Conservation (phyloP, 176 grass and related monocot genomes). For the Zea luxurians region DNA sequence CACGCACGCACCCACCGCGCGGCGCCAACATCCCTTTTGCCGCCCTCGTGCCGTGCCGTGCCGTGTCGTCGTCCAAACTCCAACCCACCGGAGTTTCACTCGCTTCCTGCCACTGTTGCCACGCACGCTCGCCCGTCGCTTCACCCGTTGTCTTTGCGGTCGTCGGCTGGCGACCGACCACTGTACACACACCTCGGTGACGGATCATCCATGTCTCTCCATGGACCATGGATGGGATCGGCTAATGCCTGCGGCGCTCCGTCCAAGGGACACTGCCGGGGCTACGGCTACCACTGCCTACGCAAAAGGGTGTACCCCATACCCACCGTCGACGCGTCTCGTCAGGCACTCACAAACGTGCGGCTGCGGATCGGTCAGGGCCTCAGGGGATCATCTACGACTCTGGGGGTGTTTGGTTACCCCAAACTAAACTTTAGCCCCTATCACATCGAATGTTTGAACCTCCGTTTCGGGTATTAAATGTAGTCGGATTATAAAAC, state of each 20-base stretch:
- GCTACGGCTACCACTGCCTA: no score
- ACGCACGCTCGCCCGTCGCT: background rate
- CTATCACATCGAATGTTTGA: no score
- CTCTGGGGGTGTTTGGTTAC: no score
- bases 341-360: constrained; percentile 38
- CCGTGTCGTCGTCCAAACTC: background rate
- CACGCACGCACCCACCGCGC: background rate
- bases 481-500: no score
- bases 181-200: background rate
- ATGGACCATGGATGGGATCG: background rate
- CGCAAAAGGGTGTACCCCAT: background rate
- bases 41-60: background rate
- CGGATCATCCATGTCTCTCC: background rate
- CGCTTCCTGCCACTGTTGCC: background rate
- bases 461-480: no score
- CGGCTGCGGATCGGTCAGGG: constrained; percentile 25
- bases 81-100: no score
- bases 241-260: background rate
- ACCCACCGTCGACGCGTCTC: constrained; percentile 30
- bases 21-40: constrained; percentile 11
- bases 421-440: no score
- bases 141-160: background rate
- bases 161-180: background rate
- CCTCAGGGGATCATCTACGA: constrained; percentile 8
- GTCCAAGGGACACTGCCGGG: background rate